A percentile compares a stretch with the other conserved stretches of the same genome.
Evolutionary conservation across 1,284 basidiomycete genomes (phyloP).

Genomic region (Trametes pubescens): DNA sequence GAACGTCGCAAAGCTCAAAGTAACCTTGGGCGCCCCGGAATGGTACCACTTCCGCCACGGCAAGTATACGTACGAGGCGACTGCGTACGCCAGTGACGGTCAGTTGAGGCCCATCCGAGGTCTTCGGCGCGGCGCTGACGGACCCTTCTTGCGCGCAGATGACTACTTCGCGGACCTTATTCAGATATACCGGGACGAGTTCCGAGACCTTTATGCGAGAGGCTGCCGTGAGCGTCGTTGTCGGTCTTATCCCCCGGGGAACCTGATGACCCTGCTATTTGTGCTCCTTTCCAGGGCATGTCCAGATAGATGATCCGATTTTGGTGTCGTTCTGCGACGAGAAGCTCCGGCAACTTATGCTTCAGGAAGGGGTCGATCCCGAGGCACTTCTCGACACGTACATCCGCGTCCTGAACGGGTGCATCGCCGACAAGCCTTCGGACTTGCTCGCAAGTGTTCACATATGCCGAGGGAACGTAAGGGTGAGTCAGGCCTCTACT

Average conservation of each 20-base stretch:
- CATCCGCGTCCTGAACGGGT: slow-evolving; percentile 73
- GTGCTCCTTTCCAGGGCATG: slow-evolving; percentile 40
- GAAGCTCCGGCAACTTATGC: slow-evolving; percentile 64
- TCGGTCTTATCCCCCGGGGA: not conserved
- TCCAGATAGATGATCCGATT: slow-evolving; percentile 79
- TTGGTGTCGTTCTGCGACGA: slow-evolving; percentile 70
- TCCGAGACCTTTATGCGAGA: slow-evolving; percentile 71
- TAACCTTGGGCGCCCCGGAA: slow-evolving; percentile 76
- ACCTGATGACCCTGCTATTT: not conserved
- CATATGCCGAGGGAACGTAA: slow-evolving; percentile 82
- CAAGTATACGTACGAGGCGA: slow-evolving; percentile 57
- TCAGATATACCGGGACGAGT: slow-evolving; percentile 72
- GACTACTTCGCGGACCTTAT: slow-evolving; percentile 80
- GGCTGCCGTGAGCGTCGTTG: slow-evolving; percentile 62
- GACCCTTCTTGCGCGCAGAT: slow-evolving; percentile 40
- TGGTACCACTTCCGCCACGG: slow-evolving; percentile 81
- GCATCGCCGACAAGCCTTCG: slow-evolving; percentile 59
- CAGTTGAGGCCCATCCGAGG: slow-evolving; percentile 15
- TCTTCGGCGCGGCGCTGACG: not conserved
- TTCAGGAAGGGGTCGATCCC: slow-evolving; percentile 61
- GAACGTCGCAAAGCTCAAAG: slow-evolving; percentile 71
- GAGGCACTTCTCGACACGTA: slow-evolving; percentile 73
- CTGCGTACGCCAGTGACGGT: slow-evolving; percentile 68
- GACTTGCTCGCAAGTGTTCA: slow-evolving; percentile 76
- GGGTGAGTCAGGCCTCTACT: slow-evolving; percentile 41